Evolutionary conservation across 2,329 filamentous ascomycete species (phyloP), one percentile per base, ranked within the genome.

Genomic region (Arthrobotrys iridis): DNA sequence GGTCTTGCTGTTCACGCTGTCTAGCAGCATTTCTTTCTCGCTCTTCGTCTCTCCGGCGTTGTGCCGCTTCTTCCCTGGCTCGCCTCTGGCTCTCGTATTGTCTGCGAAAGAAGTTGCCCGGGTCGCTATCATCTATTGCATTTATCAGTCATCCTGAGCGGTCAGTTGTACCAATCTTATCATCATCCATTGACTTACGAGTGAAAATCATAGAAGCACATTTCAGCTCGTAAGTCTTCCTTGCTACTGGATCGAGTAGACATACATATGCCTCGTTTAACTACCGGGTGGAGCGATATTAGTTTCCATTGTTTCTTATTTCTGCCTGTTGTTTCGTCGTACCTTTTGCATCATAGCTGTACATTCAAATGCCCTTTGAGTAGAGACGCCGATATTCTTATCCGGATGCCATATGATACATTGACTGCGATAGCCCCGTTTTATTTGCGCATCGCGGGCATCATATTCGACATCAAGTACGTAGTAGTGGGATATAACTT

Each of bases 21-120:
- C 55, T 59, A 13, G 52, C 45, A 4, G 60, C 70, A 37, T 67
- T 55, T 55, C 45, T 40, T 30, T 55, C 52, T 10, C 50, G 62
- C 28, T 74, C 62, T 62, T 73, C 58, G 3, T 33, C 45, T 33
- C 68, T 65, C 24, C 7, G 22, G 24, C 68, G 68, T 30, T 66
- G 60, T n/a, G 15, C 28, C 18, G 41, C 70, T 24, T 37, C 52
- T 20, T 46, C 26, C 35, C 52, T 45, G 30, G 37, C 45, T 13
- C 37, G 28, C 33, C 46, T 58, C 24, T 63, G 37, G 4, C 24
- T 28, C 18, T 74, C 52, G 7, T 37, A 58, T 18, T 63, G 22
- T 37, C 30, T 26, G 18, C 55, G 57, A 33, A 74, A 74, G 11
- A 24, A 67, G 45, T 74, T 60, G 6, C 48, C 70, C 4, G 62